Conservation (phyloP, 148 eudicot genomes). For the Limonium bicolor region DNA sequence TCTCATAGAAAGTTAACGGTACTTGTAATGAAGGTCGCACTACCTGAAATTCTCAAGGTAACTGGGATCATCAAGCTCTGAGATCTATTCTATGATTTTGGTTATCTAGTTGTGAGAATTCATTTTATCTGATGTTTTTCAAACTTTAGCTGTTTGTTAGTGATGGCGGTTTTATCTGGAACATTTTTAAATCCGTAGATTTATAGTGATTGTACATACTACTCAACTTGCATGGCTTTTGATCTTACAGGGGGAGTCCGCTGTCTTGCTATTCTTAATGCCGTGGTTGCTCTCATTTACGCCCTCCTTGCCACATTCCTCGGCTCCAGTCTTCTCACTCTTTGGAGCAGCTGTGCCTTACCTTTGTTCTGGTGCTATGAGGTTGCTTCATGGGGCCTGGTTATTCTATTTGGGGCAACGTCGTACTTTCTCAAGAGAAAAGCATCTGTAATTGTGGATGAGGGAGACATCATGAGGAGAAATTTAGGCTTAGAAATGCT, state of each 20-base stretch:
- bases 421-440: constrained; percentile 54
- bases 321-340: constrained; percentile 73
- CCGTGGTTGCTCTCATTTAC: constrained; percentile 42
- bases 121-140: too few relatives aligned
- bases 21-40: too few relatives aligned
- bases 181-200: too few relatives aligned
- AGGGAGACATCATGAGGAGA: constrained; percentile 32
- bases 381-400: constrained; percentile 74
- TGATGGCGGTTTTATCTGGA: too few relatives aligned
- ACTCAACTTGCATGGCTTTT: too few relatives aligned
- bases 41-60: too few relatives aligned
- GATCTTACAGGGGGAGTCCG: constrained; percentile 69
- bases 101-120: too few relatives aligned
- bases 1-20: too few relatives aligned
- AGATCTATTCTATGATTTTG: too few relatives aligned
- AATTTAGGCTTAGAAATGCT: constrained; percentile 73
- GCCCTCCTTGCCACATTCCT: constrained; percentile 74
- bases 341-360: constrained; percentile 72
- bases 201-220: too few relatives aligned
- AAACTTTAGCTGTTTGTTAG: too few relatives aligned
- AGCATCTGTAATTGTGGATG: constrained; percentile 55
- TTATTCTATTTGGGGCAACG: constrained; percentile 52
- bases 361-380: constrained; percentile 96
- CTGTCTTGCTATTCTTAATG: constrained; percentile 69
- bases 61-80: too few relatives aligned